phyloP scores from a whole-genome alignment of 2,329 filamentous ascomycete species.

The Coniochaeta sp. region DNA sequence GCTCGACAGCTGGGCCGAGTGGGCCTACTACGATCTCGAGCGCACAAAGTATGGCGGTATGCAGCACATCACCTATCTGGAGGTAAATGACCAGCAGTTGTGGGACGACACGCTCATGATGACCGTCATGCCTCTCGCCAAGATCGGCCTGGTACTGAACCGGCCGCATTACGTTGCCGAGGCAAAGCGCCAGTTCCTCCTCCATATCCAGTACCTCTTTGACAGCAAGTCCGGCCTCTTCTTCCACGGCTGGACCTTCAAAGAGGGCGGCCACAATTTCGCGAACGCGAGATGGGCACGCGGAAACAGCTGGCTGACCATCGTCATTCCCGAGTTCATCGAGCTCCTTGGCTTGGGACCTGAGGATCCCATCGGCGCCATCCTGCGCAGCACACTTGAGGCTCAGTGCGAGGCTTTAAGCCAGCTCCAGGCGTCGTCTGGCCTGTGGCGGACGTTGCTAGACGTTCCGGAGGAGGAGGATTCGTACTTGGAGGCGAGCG shows the following conservation, averaged over 20 bases:
- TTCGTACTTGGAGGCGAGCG: constrained; percentile 70
- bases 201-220: constrained; percentile 73
- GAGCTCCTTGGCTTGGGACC: constrained; percentile 58
- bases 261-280: constrained; percentile 57
- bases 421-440: constrained; percentile 50
- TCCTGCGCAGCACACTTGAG: constrained; percentile 56
- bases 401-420: constrained; percentile 62
- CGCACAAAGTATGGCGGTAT: constrained; percentile 65
- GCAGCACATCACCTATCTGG: constrained; percentile 69
- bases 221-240: constrained; percentile 66
- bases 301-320: constrained; percentile 70
- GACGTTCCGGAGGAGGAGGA: constrained; percentile 59
- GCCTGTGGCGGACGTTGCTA: constrained; percentile 69
- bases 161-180: constrained; percentile 69
- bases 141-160: constrained; percentile 65
- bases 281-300: constrained; percentile 50
- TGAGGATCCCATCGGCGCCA: constrained; percentile 55
- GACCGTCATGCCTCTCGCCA: constrained; percentile 73
- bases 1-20: constrained; percentile 76
- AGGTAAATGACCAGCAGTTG: constrained; percentile 64
- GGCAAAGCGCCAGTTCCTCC: constrained; percentile 68
- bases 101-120: constrained; percentile 89
- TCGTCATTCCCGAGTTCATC: constrained; percentile 76
- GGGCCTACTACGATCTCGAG: constrained; percentile 70
- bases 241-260: constrained; percentile 78